These are phyloP conservation scores for Ambispora gerdemannii DNA, from an alignment of 192 early-diverging fungal genomes.

Conservation along the genomic window DNA sequence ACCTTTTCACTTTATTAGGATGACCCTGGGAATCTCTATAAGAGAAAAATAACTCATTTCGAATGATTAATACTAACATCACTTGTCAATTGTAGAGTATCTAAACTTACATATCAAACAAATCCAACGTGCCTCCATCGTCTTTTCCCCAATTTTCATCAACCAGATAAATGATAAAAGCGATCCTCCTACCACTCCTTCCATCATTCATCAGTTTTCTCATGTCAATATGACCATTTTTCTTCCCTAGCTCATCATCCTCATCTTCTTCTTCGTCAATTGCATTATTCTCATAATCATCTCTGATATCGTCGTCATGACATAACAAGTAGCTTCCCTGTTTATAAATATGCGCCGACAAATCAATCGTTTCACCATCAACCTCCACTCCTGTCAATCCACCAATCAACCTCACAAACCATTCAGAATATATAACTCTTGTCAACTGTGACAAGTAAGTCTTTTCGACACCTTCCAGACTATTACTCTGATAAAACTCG, in stretches of 20 bases:
- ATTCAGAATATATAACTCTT: slow-evolving; percentile 56
- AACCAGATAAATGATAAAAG: slow-evolving; percentile 71
- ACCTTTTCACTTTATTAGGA: slow-evolving; percentile 43
- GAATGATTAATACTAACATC: neutral
- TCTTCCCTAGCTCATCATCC: neutral
- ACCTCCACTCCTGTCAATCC: slow-evolving; percentile 60
- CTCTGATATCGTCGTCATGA: slow-evolving; percentile 73
- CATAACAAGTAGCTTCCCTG: slow-evolving; percentile 61
- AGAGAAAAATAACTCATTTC: neutral
- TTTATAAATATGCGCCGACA: slow-evolving; percentile 67
- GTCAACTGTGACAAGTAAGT: slow-evolving; percentile 49
- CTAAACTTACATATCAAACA: slow-evolving; percentile 50
- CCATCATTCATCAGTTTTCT: too few species aligned
- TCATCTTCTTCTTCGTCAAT: slow-evolving; percentile 24
- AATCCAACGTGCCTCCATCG: slow-evolving; percentile 62
- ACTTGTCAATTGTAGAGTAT: neutral
- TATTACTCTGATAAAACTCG: slow-evolving; percentile 65
- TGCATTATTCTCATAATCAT: slow-evolving; percentile 36
- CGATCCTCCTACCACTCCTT: slow-evolving; percentile 54
- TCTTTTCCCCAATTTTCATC: slow-evolving; percentile 60
- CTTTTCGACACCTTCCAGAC: slow-evolving; percentile 46
- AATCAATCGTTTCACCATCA: slow-evolving; percentile 55
- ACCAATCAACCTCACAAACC: slow-evolving; percentile 60
- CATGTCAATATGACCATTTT: too few species aligned
- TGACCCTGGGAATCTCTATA: slow-evolving; percentile 44